Percentiles rank a stretch among this genome's conserved stretches.
These are phyloP conservation scores for Tetradesmus obliquus DNA, from an alignment of 139 green algal species.

Conservation along the genomic window DNA sequence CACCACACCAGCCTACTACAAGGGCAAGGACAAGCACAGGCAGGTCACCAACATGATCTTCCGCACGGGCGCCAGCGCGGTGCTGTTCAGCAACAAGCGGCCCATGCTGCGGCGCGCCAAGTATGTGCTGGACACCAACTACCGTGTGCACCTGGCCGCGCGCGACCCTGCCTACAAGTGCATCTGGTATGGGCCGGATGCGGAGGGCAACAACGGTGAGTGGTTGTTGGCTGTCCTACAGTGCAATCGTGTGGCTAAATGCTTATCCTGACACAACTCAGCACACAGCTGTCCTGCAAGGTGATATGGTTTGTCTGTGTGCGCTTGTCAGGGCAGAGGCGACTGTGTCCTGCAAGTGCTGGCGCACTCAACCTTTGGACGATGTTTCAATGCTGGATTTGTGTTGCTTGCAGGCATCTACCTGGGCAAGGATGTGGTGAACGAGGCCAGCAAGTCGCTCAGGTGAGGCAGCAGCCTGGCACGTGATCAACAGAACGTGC, in stretches of 20 bases:
- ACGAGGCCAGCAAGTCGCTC: slow-evolving; percentile 56
- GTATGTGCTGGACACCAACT: slow-evolving; percentile 43
- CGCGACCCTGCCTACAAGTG: slow-evolving; percentile 55
- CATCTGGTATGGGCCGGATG: slow-evolving; percentile 63
- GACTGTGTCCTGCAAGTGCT: no score
- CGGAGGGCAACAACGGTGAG: slow-evolving; percentile 42
- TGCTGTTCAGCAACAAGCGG: slow-evolving; percentile 64
- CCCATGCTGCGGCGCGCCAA: slow-evolving; percentile 26
- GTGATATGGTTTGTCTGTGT: no score
- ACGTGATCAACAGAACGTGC: not conserved
- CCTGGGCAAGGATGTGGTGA: slow-evolving; percentile 69
- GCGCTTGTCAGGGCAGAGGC: no score
- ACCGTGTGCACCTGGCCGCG: slow-evolving; percentile 55
- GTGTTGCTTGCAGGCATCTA: slow-evolving; percentile 51
- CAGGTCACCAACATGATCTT: slow-evolving; percentile 74
- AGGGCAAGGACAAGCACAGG: slow-evolving; percentile 61
- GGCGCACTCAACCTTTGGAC: not conserved
- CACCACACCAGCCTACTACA: slow-evolving; percentile 69
- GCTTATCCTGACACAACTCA: no score
- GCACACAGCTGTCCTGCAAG: no score
- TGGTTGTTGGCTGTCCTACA: not conserved
- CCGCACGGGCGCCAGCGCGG: slow-evolving; percentile 61
- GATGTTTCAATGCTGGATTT: not conserved
- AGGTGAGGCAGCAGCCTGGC: not conserved
- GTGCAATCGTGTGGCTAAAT: no score